Evolutionary conservation across 75 land plant species (phyloP).

Genomic region (Gnetum montanum): DNA sequence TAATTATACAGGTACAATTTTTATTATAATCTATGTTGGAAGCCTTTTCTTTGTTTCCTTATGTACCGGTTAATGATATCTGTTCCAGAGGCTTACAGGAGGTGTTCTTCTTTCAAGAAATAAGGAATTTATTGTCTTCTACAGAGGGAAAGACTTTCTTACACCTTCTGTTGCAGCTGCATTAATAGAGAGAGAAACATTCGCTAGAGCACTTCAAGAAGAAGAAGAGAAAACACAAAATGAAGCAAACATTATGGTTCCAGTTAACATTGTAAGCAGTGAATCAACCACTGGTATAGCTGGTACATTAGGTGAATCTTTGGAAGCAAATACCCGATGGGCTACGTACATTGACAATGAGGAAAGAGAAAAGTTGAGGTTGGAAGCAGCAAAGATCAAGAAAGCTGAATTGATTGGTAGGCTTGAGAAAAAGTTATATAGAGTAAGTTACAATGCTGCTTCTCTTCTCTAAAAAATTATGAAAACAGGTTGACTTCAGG

Average conservation of each 20-base stretch:
- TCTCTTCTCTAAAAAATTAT: neutral
- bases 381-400: constrained; percentile 41
- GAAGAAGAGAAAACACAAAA: constrained; percentile 63
- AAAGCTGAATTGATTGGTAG: constrained; percentile 43
- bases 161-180: constrained; percentile 59
- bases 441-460: no score
- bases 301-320: constrained; percentile 65
- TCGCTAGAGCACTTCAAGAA: constrained; percentile 71
- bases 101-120: constrained; percentile 79
- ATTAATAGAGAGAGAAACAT: constrained; percentile 65
- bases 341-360: constrained; percentile 40
- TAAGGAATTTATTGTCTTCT: constrained; percentile 77
- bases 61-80: neutral
- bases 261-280: constrained; percentile 6
- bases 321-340: constrained; percentile 70
- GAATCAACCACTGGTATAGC: constrained; percentile 24
- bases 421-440: constrained; percentile 50
- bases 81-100: constrained; percentile 81
- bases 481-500: no score
- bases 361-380: constrained; percentile 32
- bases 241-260: constrained; percentile 29
- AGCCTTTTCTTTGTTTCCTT: no score
- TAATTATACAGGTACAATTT: no score
- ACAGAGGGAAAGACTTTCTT: constrained; percentile 89
- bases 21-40: no score